Percentiles rank a stretch among this genome's conserved stretches.
Conservation (phyloP, 1,284 basidiomycete species). For the Heliocybe sulcata region DNA sequence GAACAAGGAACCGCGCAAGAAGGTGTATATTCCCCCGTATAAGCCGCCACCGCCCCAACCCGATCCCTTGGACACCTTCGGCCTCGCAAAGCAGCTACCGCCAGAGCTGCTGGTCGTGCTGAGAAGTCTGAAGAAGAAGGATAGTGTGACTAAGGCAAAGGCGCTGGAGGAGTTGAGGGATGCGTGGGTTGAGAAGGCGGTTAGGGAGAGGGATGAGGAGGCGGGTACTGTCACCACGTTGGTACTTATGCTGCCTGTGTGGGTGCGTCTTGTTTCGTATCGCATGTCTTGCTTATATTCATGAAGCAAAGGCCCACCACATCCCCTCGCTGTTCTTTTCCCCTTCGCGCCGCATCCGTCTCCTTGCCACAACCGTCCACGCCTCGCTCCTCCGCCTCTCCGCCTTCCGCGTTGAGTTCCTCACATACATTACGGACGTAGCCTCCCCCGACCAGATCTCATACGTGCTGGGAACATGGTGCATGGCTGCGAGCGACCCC, state of each 20-base stretch:
- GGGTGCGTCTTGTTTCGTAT: conserved; percentile 52
- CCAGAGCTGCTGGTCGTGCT: conserved; percentile 84
- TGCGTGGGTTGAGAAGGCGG: conserved; percentile 57
- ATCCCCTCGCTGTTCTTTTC: conserved; percentile 78
- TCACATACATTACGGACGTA: conserved; percentile 53
- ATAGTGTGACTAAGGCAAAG: conserved; percentile 78
- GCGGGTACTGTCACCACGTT: conserved; percentile 42
- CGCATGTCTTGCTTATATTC: not conserved
- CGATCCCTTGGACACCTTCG: conserved; percentile 89
- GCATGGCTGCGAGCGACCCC: conserved; percentile 64
- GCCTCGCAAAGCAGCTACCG: conserved; percentile 70
- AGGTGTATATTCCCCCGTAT: conserved; percentile 79
- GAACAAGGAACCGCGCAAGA: conserved; percentile 64
- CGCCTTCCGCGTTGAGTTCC: conserved; percentile 43
- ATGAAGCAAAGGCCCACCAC: conserved; percentile 68
- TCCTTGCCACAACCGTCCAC: conserved; percentile 67
- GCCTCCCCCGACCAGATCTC: conserved; percentile 53
- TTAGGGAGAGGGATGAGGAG: conserved; percentile 32
- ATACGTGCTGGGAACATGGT: conserved; percentile 77
- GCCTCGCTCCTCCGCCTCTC: conserved; percentile 55
- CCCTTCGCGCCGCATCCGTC: conserved; percentile 72
- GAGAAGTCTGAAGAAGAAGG: conserved; percentile 85
- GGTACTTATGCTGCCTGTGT: conserved; percentile 73
- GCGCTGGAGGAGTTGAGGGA: conserved; percentile 82
- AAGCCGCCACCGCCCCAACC: conserved; percentile 81